Conservation (phyloP, 192 early-diverging fungal species). For the Phlyctochytrium planicorne region DNA sequence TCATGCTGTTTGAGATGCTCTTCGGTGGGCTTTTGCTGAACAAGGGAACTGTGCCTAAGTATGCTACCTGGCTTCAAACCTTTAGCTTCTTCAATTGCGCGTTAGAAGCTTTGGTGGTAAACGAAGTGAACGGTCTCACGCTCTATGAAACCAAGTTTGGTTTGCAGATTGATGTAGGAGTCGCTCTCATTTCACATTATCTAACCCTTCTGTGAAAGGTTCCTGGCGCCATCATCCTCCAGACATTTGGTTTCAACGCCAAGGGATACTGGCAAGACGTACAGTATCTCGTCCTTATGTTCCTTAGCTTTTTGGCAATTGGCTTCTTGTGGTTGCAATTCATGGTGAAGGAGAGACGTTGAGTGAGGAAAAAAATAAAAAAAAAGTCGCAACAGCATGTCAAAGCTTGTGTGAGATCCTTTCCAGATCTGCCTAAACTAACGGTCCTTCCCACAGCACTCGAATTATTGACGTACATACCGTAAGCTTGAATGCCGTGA, state of each 20-base stretch:
- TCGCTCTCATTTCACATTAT: too few species aligned
- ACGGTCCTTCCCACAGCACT: too few species aligned
- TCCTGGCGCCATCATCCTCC: constrained; percentile 79
- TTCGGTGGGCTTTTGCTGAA: constrained; percentile 90
- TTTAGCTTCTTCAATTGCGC: constrained; percentile 89
- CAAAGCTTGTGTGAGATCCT: too few species aligned
- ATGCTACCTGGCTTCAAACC: constrained; percentile 54
- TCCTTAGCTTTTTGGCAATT: constrained; percentile 59
- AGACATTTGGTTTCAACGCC: constrained; percentile 86
- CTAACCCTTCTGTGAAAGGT: too few species aligned
- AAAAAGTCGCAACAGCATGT: too few species aligned
- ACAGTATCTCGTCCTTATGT: constrained; percentile 55
- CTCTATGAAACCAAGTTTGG: constrained; percentile 79
- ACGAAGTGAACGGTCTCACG: constrained; percentile 80
- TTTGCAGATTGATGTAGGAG: constrained; percentile 53
- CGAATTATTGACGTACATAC: constrained; percentile 6
- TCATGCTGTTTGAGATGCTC: constrained; percentile 86
- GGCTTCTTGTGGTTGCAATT: constrained; percentile 76
- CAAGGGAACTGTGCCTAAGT: constrained; percentile 71
- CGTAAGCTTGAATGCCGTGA: not conserved
- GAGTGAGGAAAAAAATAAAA: constrained; percentile 15
- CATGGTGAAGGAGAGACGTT: constrained; percentile 81
- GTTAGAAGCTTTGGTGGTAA: constrained; percentile 86
- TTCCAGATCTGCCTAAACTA: too few species aligned
- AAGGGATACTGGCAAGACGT: constrained; percentile 83